phyloP scores from a whole-genome alignment of 192 early-diverging fungal species.

The Mortierella hygrophila region DNA sequence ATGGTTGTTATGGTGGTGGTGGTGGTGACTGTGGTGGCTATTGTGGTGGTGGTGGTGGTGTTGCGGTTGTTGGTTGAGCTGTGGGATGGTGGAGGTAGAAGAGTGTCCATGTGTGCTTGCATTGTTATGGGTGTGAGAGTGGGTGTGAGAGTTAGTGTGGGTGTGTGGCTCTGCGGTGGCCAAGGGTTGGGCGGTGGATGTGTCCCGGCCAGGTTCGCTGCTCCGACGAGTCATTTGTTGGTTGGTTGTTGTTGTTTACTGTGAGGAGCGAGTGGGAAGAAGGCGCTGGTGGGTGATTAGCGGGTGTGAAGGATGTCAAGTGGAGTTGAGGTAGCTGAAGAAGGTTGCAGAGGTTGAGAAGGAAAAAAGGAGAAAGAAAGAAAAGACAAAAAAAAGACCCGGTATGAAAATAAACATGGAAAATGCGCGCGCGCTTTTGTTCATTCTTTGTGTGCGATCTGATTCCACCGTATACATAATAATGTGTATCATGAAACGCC shows the following conservation, averaged over 20 bases:
- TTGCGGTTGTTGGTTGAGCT: constrained; percentile 13
- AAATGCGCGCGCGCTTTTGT: too few species aligned
- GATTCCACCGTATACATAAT: too few species aligned
- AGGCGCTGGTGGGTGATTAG: background rate
- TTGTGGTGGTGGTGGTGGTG: constrained; percentile 4
- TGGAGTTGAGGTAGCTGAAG: too few species aligned
- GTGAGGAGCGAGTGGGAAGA: background rate
- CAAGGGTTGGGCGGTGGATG: background rate
- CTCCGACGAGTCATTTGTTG: constrained; percentile 30
- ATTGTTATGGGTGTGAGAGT: background rate
- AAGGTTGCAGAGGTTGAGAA: background rate
- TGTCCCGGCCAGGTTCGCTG: constrained; percentile 5
- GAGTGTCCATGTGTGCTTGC: background rate
- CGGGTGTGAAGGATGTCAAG: background rate
- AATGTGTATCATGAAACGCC: too few species aligned
- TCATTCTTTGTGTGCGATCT: too few species aligned
- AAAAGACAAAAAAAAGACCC: background rate
- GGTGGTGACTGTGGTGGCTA: constrained; percentile 34
- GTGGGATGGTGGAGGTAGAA: background rate
- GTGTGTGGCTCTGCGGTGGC: constrained; percentile 12
- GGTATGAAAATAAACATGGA: too few species aligned
- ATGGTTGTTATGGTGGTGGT: constrained; percentile 20
- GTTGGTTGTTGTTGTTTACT: background rate
- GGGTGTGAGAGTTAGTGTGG: background rate
- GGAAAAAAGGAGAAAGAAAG: background rate